Conservation (phyloP, 2,329 filamentous ascomycete genomes). For the Cryoendolithus antarcticus region DNA sequence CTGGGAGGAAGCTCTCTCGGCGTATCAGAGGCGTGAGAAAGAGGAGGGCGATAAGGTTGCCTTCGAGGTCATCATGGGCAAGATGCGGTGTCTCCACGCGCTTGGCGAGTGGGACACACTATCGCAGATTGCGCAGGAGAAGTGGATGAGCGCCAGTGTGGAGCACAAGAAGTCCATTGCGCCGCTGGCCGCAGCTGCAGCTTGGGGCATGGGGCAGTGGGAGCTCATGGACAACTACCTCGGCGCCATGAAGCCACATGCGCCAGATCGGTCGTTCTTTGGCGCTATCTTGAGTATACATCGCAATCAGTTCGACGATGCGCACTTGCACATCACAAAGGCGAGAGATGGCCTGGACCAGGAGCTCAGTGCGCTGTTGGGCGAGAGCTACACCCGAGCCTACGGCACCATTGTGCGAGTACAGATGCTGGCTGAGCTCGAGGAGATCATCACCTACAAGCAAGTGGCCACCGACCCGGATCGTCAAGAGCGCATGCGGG, state of each 20-base stretch:
- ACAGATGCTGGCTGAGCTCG: slow-evolving; percentile 96
- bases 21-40: slow-evolving; percentile 79
- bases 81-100: slow-evolving; percentile 96
- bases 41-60: slow-evolving; percentile 47
- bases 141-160: slow-evolving; percentile 66
- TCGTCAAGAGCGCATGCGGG: slow-evolving; percentile 81
- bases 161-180: slow-evolving; percentile 87
- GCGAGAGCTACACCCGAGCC: slow-evolving; percentile 93
- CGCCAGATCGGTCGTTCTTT: slow-evolving; percentile 93
- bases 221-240: slow-evolving; percentile 97
- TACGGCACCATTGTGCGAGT: slow-evolving; percentile 95
- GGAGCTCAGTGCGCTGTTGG: slow-evolving; percentile 89
- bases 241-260: slow-evolving; percentile 83
- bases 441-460: slow-evolving; percentile 97
- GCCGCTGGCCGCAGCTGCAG: slow-evolving; percentile 83
- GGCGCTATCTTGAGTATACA: slow-evolving; percentile 91
- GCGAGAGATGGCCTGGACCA: slow-evolving; percentile 89
- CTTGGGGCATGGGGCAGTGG: slow-evolving; percentile 95
- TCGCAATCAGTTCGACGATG: slow-evolving; percentile 88
- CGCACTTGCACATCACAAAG: slow-evolving; percentile 77
- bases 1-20: slow-evolving; percentile 92
- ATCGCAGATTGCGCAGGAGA: slow-evolving; percentile 76
- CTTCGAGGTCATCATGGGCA: slow-evolving; percentile 96
- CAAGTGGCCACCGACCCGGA: slow-evolving; percentile 67
- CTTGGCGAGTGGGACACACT: slow-evolving; percentile 95